phyloP scores from a whole-genome alignment of 257 asterid genomes.

The Striga asiatica region DNA sequence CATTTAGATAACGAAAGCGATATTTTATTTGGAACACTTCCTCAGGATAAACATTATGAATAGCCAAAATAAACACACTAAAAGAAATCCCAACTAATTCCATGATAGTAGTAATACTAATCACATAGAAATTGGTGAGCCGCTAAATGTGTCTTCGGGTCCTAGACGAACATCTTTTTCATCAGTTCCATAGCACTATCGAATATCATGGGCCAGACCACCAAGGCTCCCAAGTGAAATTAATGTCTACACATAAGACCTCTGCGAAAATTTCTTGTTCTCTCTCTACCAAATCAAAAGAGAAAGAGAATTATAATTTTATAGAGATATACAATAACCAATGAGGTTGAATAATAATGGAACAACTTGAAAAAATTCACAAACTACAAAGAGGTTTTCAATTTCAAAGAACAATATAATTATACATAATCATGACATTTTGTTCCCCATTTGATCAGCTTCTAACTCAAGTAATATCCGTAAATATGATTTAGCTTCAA shows the following conservation, averaged over 20 bases:
- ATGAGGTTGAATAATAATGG: too few relatives aligned
- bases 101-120: background rate
- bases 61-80: background rate
- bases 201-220: constrained; percentile 66
- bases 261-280: constrained; percentile 62
- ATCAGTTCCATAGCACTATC: constrained; percentile 60
- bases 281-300: constrained; percentile 37
- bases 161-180: constrained; percentile 44
- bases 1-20: background rate
- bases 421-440: too few relatives aligned
- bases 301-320: too few relatives aligned
- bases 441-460: too few relatives aligned
- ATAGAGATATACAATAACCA: too few relatives aligned
- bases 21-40: background rate
- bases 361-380: too few relatives aligned
- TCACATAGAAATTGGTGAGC: constrained; percentile 70
- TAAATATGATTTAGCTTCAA: too few relatives aligned
- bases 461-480: too few relatives aligned
- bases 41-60: background rate
- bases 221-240: constrained; percentile 58
- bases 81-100: background rate
- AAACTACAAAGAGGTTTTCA: too few relatives aligned
- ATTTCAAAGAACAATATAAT: too few relatives aligned
- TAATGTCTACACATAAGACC: constrained; percentile 46
- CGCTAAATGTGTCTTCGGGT: constrained; percentile 39